Evolutionary conservation across 176 grass and related monocot genomes (phyloP).

Genomic region (Thalia dealbata): DNA sequence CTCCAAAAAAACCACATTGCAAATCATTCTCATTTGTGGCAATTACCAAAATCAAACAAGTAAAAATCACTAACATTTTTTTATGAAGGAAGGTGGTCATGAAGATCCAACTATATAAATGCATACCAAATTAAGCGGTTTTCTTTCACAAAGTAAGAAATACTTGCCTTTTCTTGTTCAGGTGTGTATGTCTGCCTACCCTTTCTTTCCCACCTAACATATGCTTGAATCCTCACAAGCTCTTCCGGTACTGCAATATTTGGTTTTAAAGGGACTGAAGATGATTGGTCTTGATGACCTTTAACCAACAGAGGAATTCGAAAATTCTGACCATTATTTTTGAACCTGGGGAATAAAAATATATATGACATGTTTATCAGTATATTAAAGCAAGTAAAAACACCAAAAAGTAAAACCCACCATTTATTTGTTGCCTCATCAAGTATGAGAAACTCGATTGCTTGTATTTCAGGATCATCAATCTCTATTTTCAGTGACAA

Average conservation of each 20-base stretch:
- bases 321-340: slow-evolving; percentile 87
- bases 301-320: slow-evolving; percentile 39
- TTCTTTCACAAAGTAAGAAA: neutral
- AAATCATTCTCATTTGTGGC: too few relatives aligned
- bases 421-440: slow-evolving; percentile 78
- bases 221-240: slow-evolving; percentile 95
- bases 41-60: neutral
- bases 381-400: neutral
- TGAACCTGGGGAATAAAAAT: slow-evolving; percentile 47
- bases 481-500: slow-evolving; percentile 65
- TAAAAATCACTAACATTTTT: neutral
- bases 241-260: slow-evolving; percentile 67
- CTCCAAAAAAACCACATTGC: too few relatives aligned
- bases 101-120: neutral
- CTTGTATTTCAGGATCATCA: slow-evolving; percentile 64
- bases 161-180: slow-evolving; percentile 75
- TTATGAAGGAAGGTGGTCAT: neutral
- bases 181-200: slow-evolving; percentile 85
- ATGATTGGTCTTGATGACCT: slow-evolving; percentile 24
- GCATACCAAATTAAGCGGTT: neutral
- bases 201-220: slow-evolving; percentile 89
- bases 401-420: slow-evolving; percentile 25
- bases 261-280: slow-evolving; percentile 28
- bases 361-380: neutral
- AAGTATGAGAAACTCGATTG: slow-evolving; percentile 77